phyloP scores from a whole-genome alignment of 805 yeast species.

The Lipomyces starkeyi region DNA sequence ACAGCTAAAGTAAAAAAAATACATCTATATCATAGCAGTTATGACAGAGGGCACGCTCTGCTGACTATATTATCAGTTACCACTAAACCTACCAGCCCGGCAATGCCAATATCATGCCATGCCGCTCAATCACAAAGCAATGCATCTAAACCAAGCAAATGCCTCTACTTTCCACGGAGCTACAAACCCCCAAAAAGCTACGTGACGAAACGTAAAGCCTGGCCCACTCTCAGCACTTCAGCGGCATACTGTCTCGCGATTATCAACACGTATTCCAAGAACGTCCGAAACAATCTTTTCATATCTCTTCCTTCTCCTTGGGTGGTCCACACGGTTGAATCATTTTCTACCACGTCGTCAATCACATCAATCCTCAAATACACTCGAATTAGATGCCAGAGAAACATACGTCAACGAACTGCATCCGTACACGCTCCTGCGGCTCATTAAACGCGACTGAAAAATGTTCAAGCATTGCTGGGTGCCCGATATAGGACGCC shows the following conservation, averaged over 20 bases:
- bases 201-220: no score
- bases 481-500: constrained; percentile 66
- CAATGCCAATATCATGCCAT: not conserved
- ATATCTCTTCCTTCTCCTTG: constrained; percentile 11
- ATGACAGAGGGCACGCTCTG: no score
- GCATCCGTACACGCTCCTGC: constrained; percentile 35
- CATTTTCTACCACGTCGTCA: constrained; percentile 40
- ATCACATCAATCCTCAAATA: not conserved
- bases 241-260: not conserved
- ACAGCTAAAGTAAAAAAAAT: no score
- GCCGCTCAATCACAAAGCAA: not conserved
- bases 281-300: not conserved
- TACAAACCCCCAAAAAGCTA: not conserved
- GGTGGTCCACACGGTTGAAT: constrained; percentile 43
- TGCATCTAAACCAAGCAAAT: not conserved
- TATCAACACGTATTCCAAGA: not conserved
- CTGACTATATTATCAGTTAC: not conserved
- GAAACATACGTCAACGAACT: constrained; percentile 43
- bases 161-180: not conserved
- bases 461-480: constrained; percentile 58
- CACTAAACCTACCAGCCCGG: not conserved
- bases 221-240: not conserved
- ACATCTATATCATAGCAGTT: no score
- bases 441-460: constrained; percentile 60
- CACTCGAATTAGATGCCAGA: not conserved